phyloP scores from a whole-genome alignment of 2,329 filamentous ascomycete genomes.

The Fulvia fulva region DNA sequence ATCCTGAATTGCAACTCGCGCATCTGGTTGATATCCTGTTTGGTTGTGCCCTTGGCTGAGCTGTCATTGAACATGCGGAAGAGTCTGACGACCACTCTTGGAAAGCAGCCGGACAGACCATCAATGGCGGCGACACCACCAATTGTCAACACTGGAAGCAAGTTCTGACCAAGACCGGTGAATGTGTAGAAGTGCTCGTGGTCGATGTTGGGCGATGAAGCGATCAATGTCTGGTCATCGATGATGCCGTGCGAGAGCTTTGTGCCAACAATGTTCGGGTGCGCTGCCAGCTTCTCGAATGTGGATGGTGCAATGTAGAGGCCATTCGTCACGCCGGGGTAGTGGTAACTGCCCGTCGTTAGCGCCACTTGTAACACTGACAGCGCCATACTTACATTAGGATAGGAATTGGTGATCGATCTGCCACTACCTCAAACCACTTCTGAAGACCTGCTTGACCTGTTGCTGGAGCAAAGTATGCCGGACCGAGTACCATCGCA shows the following conservation, averaged over 20 bases:
- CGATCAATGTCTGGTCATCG: slow-evolving; percentile 60
- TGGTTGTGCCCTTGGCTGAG: slow-evolving; percentile 39
- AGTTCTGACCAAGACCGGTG: slow-evolving; percentile 63
- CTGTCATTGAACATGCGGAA: slow-evolving; percentile 48
- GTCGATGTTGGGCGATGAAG: slow-evolving; percentile 57
- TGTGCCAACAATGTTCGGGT: slow-evolving; percentile 65
- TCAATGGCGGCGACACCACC: slow-evolving; percentile 65
- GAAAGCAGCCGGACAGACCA: slow-evolving; percentile 62
- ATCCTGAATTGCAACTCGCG: slow-evolving; percentile 58
- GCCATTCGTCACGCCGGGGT: slow-evolving; percentile 65
- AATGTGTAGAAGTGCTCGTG: slow-evolving; percentile 57
- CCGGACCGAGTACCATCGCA: slow-evolving; percentile 60
- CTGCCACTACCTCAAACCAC: slow-evolving; percentile 61
- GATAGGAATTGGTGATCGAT: slow-evolving; percentile 57
- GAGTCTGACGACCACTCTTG: slow-evolving; percentile 56
- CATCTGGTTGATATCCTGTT: slow-evolving; percentile 46
- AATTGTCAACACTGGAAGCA: slow-evolving; percentile 59
- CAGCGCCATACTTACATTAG: slow-evolving; percentile 48
- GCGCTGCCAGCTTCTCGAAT: slow-evolving; percentile 55
- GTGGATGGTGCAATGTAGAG: slow-evolving; percentile 57
- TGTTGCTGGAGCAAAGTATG: slow-evolving; percentile 59
- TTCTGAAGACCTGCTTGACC: slow-evolving; percentile 56
- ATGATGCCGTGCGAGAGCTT: slow-evolving; percentile 67
- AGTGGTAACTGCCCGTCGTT: slow-evolving; percentile 51
- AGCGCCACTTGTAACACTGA: neutral